Base-by-base conservation (phyloP, 495 filamentous ascomycete species). In the Talaromyces ruber region DNA sequence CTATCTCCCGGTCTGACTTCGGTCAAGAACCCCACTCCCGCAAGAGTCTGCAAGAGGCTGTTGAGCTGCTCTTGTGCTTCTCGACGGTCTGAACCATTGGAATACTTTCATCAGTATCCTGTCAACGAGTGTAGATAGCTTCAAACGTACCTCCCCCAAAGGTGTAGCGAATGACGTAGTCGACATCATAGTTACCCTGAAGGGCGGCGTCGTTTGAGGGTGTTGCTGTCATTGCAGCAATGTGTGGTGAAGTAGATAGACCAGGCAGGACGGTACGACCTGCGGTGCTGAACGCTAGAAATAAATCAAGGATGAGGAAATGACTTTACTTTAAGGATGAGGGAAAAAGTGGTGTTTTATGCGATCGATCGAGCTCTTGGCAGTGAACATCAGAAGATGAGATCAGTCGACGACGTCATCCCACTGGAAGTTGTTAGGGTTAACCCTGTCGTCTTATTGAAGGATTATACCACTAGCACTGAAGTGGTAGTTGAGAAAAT, bases 141-240 rank as follows among this genome's bases (percentile, higher is more conserved):
- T 24, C 18, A 0, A 25, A 66, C 81, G 66, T 72, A 91, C 90
- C 81, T 28, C 80, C 77, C 34, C 82, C 80, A 66, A 96, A 88
- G 57, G 83, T 79, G 73, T 93, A 98, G 61, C 82, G 80, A 63
- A 98, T 86, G 64, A 97, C 93, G 79, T 96, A 98, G 82, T 98
- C 94, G 63, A 97, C 93, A 68, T 88, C 79, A 66, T 86, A 78
- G 63, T 89, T 90, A 26, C 71, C 72, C 63, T 81, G 61, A 39
- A 78, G 54, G 12, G 68, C 77, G 22, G 67, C 77, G 39, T 67
- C 66, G 9, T 29, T 47, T 9, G 34, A 25, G 3, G 62, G 45
- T 12, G 30, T 30, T 12, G 34, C 25, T 28, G 65, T 43, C 59
- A 62, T 64, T 47, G 39, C 26, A 57, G 50, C 29, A 22, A 2